These are phyloP conservation scores for Phalaenopsis aphrodite DNA, from an alignment of 106 monocot species.

Conservation along the genomic window DNA sequence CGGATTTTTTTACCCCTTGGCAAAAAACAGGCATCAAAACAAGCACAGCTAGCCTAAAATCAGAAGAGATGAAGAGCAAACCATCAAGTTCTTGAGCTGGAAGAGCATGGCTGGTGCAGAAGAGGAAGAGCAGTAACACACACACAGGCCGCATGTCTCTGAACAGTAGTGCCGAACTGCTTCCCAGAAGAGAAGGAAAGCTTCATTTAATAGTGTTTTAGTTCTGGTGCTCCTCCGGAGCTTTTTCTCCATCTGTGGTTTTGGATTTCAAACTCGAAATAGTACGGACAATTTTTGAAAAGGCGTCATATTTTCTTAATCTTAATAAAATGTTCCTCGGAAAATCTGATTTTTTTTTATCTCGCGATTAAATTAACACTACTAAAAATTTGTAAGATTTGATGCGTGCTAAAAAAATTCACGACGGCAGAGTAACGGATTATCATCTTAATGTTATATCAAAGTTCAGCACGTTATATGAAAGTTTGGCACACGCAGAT, in stretches of 20 bases:
- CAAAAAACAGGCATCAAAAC: not conserved
- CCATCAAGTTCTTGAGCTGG: not conserved
- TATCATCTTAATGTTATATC: too few relatives aligned
- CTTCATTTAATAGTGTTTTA: not conserved
- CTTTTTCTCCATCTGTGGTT: not conserved
- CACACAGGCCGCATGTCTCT: not conserved
- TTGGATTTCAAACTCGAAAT: not conserved
- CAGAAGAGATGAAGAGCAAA: not conserved
- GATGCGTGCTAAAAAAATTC: too few relatives aligned
- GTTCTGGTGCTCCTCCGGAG: slow-evolving; percentile 4
- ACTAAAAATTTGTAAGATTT: too few relatives aligned
- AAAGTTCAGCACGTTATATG: too few relatives aligned
- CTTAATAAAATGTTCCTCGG: too few relatives aligned
- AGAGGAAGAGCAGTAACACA: slow-evolving; percentile 4
- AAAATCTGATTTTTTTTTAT: too few relatives aligned
- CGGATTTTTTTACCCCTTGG: not conserved
- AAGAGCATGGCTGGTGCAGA: slow-evolving; percentile 1
- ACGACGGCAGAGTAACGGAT: too few relatives aligned
- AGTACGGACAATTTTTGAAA: not conserved
- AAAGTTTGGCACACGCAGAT: too few relatives aligned
- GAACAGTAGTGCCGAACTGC: not conserved
- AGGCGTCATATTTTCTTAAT: too few relatives aligned
- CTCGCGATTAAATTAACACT: too few relatives aligned
- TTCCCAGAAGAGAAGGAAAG: not conserved
- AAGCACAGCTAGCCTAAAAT: not conserved